Evolutionary conservation across 768 basidiomycete species (phyloP), one percentile per base, ranked within the genome.

Genomic region (Pulveroboletus sp.): DNA sequence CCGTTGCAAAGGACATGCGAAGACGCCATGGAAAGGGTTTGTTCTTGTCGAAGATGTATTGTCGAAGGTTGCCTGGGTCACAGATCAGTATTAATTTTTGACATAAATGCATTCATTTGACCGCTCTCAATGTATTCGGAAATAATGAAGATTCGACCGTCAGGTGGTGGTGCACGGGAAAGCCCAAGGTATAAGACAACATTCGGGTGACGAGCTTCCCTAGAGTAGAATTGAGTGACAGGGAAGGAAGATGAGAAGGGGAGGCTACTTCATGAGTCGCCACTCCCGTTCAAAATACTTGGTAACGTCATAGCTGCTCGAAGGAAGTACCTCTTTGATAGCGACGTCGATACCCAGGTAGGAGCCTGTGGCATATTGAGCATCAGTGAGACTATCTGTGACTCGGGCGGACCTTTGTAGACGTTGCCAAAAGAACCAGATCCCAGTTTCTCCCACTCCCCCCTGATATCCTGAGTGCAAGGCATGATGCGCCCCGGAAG

Each of bases 241-340:
- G 8, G 21, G 5, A 15, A 37, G 5, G 10, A 1, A 5, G 21
- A 32, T 15, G 37, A 55, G 32, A 52, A 30, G 55, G 33, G 17
- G 18, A 32, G 59, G 70, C 53, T 62, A 80, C 77, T 93, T 92
- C 93, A 97, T 96, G 28, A 98, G 80, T 28, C 90, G 79, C 91
- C 93, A 96, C 76, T 99, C 95, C n/a, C 95, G 81, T 63, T 95
- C 91, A 67, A 98, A 95, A 73, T 99, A 98, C 70, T 99, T 99
- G 59, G 85, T 79, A 32, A 96, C 93, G 60, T 96, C 92, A 69
- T 97, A 97, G 50, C 89, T 90, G 6, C 71, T 86, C 18, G 89
- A 93, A 0, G 92, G 92, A 8, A 96, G 76, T 3, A 98, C 93
- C 71, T 98, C 94, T 69, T 96, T 96, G 69, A 97, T 91, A 31